Evolutionary conservation across 345 rosid species (phyloP), one percentile per base, ranked within the genome.

Genomic region (Crucihimalaya himalaica): DNA sequence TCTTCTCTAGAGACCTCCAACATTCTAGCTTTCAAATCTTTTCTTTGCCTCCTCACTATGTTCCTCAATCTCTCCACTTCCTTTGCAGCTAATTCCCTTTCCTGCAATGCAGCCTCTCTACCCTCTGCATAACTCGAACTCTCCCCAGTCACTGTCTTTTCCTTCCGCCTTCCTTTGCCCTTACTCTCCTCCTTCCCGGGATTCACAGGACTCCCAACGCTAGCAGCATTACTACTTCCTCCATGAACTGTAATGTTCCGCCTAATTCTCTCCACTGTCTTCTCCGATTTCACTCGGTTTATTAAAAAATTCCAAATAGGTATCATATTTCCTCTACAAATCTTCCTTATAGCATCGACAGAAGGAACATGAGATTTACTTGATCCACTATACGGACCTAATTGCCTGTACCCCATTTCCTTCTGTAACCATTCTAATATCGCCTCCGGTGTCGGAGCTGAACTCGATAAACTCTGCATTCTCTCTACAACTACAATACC

Each of bases 1-100:
- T 91, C 96, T 83, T 91, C 98, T 80, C 94, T 88, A 0, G 97
- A 85, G 25, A 91, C 84, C 82, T 93, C 98, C 76, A 88, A 65
- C 98, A 93, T 93, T 79, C 90, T 88, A 9, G 97, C 85, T 70
- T 78, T 84, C 80, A 93, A 79, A 72, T 93, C 98, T 80, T 89
- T 93, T 79, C 89, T 86, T 72, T 89, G 94, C 83, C 96, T 84
- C 82, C 86, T 77, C 67, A 91, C 83, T 51, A 86, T 68, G 58
- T 82, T 86, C 86, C 97, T 86, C 84, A 89, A 65, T 80, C 93
- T 84, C 84, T 93, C 91, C 31, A 85, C 94, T 63, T 93, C 96
- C 78, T 89, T 91, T 0, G 82, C 88, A 2, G 89, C 97, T 65
- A 66, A 47, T 10, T 89, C 93, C 76, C 90, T 85, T 79, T 93